A percentile compares a stretch with the other conserved stretches of the same genome.
Conservation (phyloP, 2,329 filamentous ascomycete genomes). For the Alternaria gansuensis region DNA sequence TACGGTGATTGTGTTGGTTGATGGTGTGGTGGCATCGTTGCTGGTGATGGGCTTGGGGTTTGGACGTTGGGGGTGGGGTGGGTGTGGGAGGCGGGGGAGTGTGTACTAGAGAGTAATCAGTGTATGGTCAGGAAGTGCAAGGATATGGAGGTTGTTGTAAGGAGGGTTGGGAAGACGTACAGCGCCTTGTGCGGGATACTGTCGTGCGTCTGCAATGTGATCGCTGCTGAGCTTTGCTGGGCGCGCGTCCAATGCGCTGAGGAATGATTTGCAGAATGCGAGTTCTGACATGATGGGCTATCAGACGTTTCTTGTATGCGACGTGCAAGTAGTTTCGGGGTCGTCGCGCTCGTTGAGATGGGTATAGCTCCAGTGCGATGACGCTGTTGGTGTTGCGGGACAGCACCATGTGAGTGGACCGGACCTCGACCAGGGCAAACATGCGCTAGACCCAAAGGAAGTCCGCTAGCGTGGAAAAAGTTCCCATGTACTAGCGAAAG, state of each 20-base stretch:
- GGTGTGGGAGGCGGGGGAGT: conserved; percentile 71
- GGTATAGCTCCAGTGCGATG: conserved; percentile 34
- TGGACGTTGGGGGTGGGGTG: conserved; percentile 60
- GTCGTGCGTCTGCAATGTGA: conserved; percentile 85
- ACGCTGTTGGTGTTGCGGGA: conserved; percentile 43
- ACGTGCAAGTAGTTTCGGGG: background rate
- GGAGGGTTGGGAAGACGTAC: conserved; percentile 62
- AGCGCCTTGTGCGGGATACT: conserved; percentile 77
- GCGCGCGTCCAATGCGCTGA: conserved; percentile 78
- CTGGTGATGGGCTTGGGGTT: conserved; percentile 59
- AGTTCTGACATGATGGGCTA: conserved; percentile 66
- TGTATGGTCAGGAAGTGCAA: conserved; percentile 37
- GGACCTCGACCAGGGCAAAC: conserved; percentile 11
- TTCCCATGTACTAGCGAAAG: conserved; percentile 30
- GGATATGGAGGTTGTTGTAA: conserved; percentile 26
- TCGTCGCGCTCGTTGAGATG: conserved; percentile 4
- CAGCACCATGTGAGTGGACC: conserved; percentile 9
- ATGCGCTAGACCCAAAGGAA: conserved; percentile 18
- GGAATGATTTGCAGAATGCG: conserved; percentile 83
- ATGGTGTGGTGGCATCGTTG: conserved; percentile 28
- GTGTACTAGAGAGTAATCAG: conserved; percentile 65
- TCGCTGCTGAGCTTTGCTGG: conserved; percentile 85
- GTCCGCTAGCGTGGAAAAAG: conserved; percentile 26
- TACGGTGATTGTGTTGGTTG: conserved; percentile 62
- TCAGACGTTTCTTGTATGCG: background rate